Base-by-base conservation (phyloP, 192 early-diverging fungal genomes). In the Backusella australiensis region DNA sequence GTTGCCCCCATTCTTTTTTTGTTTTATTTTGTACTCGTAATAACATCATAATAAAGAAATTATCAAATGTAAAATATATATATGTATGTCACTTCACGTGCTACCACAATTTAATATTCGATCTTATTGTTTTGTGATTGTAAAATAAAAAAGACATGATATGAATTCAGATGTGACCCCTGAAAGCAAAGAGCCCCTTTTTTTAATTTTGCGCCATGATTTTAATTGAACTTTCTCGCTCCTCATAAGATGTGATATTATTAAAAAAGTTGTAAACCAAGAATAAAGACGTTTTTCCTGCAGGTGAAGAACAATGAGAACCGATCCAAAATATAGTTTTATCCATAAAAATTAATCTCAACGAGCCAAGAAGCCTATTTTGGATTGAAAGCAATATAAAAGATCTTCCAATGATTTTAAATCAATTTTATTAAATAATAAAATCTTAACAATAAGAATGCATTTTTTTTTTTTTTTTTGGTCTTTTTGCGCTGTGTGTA, bases 351-450 rank as follows among this genome's bases (percentile, higher is more conserved):
- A 19, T 19, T 7, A 19, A 9, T 21, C 23, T 21, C 7, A 59
- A 59, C 53, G 53, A 59, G 53, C 9, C 53, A 59, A 59, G 29
- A 59, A 59, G 6, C 53, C 53, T 59, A 59, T 59, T 59, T 59
- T 23, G 53, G 53, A 2, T 21, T 26, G 23, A 59, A 23, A 12
- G 53, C 53, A 59, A 59, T 59, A 59, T 23, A 59, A 59, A 9
- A 59, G 21, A 23, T 59, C 53, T 59, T 59, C 53, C 53, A 59
- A 59, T 59, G 53, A 26, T 59, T 59, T 59, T 59, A 59, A 59
- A 59, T 59, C 17, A 19, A 26, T 26, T 59, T 59, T 59, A 59
- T 59, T 59, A 59, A 59, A 21, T 12, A 23, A 23, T 53, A 23
- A 23, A 23, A 59, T 26, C 21, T 23, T 3, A 26, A 59, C 17